These are phyloP conservation scores for Tuber calosporum DNA, from an alignment of 495 filamentous ascomycete genomes.

Conservation along the genomic window DNA sequence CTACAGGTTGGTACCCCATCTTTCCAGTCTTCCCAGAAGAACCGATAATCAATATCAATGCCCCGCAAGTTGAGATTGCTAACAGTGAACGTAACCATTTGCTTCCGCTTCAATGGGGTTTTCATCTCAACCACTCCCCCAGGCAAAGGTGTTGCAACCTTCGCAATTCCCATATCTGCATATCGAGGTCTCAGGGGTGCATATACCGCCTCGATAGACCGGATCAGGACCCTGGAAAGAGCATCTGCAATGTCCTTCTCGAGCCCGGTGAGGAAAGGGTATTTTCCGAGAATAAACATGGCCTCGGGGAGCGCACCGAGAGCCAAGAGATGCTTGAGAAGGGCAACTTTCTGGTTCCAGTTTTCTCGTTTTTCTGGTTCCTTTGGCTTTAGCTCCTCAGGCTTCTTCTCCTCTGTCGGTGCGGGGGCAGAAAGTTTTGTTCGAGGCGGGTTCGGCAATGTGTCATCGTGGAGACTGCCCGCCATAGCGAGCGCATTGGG, in stretches of 20 bases:
- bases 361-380: slow-evolving; percentile 52
- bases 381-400: slow-evolving; percentile 48
- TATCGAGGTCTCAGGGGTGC: slow-evolving; percentile 48
- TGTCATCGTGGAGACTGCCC: slow-evolving; percentile 79
- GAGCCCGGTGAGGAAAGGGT: slow-evolving; percentile 79
- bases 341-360: slow-evolving; percentile 70
- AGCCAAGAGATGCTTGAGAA: slow-evolving; percentile 76
- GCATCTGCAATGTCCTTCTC: slow-evolving; percentile 70
- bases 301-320: slow-evolving; percentile 92
- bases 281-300: slow-evolving; percentile 82
- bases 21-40: slow-evolving; percentile 97
- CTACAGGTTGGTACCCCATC: slow-evolving; percentile 90
- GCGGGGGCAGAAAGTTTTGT: slow-evolving; percentile 17
- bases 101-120: slow-evolving; percentile 35
- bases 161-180: slow-evolving; percentile 37
- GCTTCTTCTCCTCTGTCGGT: slow-evolving; percentile 21
- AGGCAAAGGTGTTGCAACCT: slow-evolving; percentile 27
- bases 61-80: slow-evolving; percentile 37
- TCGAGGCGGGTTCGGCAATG: slow-evolving; percentile 48
- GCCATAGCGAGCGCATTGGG: slow-evolving; percentile 86
- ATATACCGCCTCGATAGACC: slow-evolving; percentile 67
- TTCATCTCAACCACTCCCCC: slow-evolving; percentile 32
- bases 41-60: slow-evolving; percentile 55
- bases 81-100: slow-evolving; percentile 42
- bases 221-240: slow-evolving; percentile 74